These are phyloP conservation scores for Phytopythium oedochilum DNA, from an alignment of 352 stramenopile genomes.

Conservation along the genomic window DNA sequence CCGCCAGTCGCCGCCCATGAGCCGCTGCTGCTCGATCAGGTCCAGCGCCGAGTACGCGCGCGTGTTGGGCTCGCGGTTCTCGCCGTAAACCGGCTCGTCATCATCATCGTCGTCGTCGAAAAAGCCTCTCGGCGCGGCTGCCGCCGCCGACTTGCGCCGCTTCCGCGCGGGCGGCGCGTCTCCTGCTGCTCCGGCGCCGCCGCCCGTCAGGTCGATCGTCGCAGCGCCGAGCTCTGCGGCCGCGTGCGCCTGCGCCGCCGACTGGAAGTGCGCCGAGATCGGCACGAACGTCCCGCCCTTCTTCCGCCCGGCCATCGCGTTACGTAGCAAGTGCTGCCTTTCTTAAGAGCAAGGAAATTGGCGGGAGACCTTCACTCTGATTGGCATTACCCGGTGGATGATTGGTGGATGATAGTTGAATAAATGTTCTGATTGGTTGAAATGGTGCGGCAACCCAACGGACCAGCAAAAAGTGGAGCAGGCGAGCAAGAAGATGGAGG, in stretches of 20 bases:
- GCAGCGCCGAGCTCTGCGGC: conserved; percentile 4
- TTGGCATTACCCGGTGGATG: too few relatives aligned
- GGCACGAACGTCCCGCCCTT: conserved; percentile 29
- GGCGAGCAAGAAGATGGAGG: too few relatives aligned
- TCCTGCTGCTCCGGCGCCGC: too few relatives aligned
- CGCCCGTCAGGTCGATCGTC: conserved; percentile 44
- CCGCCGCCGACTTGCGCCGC: not conserved
- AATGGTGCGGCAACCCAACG: too few relatives aligned
- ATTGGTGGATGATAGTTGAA: too few relatives aligned
- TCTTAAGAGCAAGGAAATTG: too few relatives aligned
- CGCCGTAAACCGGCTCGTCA: conserved; percentile 10
- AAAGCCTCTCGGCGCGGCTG: conserved; percentile 19
- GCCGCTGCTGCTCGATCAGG: not conserved
- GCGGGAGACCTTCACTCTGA: conserved; percentile 8
- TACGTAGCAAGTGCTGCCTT: too few relatives aligned
- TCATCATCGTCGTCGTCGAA: conserved; percentile 55
- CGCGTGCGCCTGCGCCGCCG: conserved; percentile 8
- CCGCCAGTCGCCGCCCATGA: conserved; percentile 1
- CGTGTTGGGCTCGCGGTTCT: conserved; percentile 47
- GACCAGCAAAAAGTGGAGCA: too few relatives aligned
- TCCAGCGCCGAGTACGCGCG: conserved; percentile 21
- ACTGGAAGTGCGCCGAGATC: conserved; percentile 57
- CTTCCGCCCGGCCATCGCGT: not conserved
- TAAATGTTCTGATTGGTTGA: not conserved
- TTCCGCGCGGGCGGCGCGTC: conserved; percentile 4